These are phyloP conservation scores for Funneliformis caledonium DNA, from an alignment of 371 early-diverging fungal species.

Conservation along the genomic window DNA sequence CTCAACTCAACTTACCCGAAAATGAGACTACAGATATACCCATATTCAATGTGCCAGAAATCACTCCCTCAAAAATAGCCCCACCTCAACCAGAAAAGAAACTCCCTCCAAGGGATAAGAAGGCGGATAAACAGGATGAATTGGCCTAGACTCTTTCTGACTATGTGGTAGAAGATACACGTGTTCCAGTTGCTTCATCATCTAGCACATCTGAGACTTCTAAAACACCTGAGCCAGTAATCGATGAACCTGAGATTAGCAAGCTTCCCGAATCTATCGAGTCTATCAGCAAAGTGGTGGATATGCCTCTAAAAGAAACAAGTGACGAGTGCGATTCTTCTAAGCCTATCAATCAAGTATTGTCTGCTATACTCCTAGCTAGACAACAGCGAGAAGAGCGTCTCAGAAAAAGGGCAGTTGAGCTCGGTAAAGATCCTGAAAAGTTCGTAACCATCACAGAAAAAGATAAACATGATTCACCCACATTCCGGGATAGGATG, in stretches of 20 bases:
- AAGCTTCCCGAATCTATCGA: neutral
- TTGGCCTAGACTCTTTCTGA: neutral
- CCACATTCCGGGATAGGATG: neutral
- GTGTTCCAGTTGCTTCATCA: neutral
- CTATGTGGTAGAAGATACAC: neutral
- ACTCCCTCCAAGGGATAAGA: too few species aligned
- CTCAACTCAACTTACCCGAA: neutral
- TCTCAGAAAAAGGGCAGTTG: neutral
- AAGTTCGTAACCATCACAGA: neutral
- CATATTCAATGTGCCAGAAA: slow-evolving; percentile 29
- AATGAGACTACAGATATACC: slow-evolving; percentile 33
- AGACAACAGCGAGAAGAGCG: too few species aligned
- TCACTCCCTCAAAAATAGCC: neutral
- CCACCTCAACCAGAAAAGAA: neutral
- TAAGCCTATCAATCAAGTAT: too few species aligned
- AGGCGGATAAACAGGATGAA: too few species aligned
- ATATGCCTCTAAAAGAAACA: too few species aligned
- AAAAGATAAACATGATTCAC: neutral
- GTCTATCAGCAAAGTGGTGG: neutral
- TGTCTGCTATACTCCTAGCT: too few species aligned
- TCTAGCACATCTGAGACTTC: neutral
- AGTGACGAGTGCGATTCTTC: too few species aligned
- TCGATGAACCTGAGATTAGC: neutral
- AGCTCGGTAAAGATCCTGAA: neutral
- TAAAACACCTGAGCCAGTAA: neutral